A percentile compares a stretch with the other conserved stretches of the same genome.
These are phyloP conservation scores for Kuraishia piskuri DNA, from an alignment of 805 yeast genomes.

Conservation along the genomic window DNA sequence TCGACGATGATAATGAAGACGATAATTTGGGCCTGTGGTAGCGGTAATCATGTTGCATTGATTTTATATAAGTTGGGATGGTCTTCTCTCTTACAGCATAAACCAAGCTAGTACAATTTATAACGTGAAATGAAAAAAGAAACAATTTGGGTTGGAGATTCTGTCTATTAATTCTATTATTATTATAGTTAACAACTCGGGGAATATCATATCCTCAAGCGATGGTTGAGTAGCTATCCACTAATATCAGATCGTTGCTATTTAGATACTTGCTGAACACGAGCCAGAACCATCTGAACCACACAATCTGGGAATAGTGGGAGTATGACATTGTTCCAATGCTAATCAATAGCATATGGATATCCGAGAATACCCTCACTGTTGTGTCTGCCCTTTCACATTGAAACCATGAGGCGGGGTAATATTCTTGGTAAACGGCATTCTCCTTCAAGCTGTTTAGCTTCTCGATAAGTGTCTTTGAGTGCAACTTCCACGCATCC, in stretches of 20 bases:
- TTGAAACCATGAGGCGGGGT: not conserved
- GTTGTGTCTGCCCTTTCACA: slow-evolving; percentile 6
- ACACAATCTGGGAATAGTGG: slow-evolving; percentile 86
- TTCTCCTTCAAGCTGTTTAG: not conserved
- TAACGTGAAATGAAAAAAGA: slow-evolving; percentile 4
- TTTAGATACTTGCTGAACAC: slow-evolving; percentile 67
- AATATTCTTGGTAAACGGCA: not conserved
- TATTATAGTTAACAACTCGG: not conserved
- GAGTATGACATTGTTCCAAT: slow-evolving; percentile 73
- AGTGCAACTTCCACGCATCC: not conserved
- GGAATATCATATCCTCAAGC: not conserved
- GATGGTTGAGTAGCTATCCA: slow-evolving; percentile 3
- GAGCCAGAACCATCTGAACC: slow-evolving; percentile 93
- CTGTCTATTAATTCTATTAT: not conserved
- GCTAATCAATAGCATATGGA: slow-evolving; percentile 29
- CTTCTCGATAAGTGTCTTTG: not conserved
- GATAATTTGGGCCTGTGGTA: not conserved
- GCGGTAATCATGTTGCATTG: not conserved
- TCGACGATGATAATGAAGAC: slow-evolving; percentile 10
- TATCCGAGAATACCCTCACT: slow-evolving; percentile 29
- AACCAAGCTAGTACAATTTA: not conserved
- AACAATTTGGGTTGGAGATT: not conserved
- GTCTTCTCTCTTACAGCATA: not conserved
- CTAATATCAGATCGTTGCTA: slow-evolving; percentile 51
- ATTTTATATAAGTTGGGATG: not conserved